A percentile compares a stretch with the other conserved stretches of the same genome.
These are phyloP conservation scores for Udeniomyces megalosporus DNA, from an alignment of 768 basidiomycete species.

Conservation along the genomic window DNA sequence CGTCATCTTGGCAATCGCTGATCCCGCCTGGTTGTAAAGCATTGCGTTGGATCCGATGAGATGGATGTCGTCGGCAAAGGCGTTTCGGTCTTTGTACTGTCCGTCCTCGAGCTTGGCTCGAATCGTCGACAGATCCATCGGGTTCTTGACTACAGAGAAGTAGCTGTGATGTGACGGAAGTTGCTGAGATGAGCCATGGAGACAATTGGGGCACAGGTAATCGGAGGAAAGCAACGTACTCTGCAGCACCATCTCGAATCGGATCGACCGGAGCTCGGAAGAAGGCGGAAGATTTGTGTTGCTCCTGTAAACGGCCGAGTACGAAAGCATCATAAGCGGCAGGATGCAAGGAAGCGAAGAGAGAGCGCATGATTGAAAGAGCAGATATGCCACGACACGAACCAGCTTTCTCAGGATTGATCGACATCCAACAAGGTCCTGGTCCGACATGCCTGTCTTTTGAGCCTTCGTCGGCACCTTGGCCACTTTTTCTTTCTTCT, in stretches of 20 bases:
- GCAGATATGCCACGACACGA: too few relatives aligned
- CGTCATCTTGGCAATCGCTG: slow-evolving; percentile 59
- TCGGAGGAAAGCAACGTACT: slow-evolving; percentile 40
- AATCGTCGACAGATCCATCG: slow-evolving; percentile 90
- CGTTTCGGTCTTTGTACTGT: slow-evolving; percentile 66
- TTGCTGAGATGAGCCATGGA: neutral
- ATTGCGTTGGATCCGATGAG: slow-evolving; percentile 80
- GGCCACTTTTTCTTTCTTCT: slow-evolving; percentile 29
- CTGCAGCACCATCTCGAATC: slow-evolving; percentile 74
- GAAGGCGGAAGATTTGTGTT: slow-evolving; percentile 50
- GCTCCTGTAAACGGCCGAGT: neutral
- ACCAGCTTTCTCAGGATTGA: slow-evolving; percentile 11
- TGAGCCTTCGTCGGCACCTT: slow-evolving; percentile 52
- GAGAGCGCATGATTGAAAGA: neutral
- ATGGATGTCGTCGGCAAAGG: slow-evolving; percentile 69
- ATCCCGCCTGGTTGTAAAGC: slow-evolving; percentile 58
- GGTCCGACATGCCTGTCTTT: slow-evolving; percentile 54
- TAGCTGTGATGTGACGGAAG: slow-evolving; percentile 40
- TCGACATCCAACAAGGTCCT: slow-evolving; percentile 38
- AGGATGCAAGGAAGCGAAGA: too few relatives aligned
- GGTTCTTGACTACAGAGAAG: slow-evolving; percentile 72
- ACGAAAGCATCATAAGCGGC: too few relatives aligned
- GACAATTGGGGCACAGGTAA: too few relatives aligned
- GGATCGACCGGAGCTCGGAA: slow-evolving; percentile 92
- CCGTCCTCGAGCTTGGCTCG: slow-evolving; percentile 70